Evolutionary conservation across 257 asterid species (phyloP).

Genomic region (Solanum rostratum): DNA sequence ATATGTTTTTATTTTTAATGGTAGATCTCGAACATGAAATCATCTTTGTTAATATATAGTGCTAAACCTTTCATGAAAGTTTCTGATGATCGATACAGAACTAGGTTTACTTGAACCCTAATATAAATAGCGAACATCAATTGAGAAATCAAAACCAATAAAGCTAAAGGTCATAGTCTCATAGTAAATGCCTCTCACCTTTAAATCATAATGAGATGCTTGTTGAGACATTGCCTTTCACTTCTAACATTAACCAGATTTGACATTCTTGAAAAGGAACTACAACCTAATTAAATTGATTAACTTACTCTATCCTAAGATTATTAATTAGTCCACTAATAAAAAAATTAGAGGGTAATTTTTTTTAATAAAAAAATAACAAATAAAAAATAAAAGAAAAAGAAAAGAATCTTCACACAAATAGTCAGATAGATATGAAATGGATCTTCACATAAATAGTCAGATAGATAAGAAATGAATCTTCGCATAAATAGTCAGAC

Average conservation of each 20-base stretch:
- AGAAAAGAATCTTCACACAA: background rate
- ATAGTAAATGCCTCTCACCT: background rate
- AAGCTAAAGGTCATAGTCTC: background rate
- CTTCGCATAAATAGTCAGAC: background rate
- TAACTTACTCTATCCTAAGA: background rate
- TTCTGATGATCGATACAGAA: fast-evolving
- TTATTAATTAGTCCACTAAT: background rate
- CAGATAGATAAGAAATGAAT: background rate
- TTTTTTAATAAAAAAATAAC: background rate
- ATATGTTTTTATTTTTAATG: background rate
- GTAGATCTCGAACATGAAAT: fast-evolving
- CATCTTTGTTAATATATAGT: fast-evolving
- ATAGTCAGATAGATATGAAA: background rate
- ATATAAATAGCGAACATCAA: fast-evolving
- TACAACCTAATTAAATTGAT: background rate
- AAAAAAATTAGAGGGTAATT: background rate
- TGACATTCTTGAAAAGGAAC: background rate
- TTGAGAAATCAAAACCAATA: background rate
- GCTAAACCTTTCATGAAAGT: fast-evolving
- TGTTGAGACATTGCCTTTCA: background rate
- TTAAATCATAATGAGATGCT: background rate
- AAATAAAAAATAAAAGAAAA: background rate
- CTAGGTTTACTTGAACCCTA: fast-evolving
- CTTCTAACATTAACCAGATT: background rate
- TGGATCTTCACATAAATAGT: background rate